phyloP scores from a whole-genome alignment of 306 rosid genomes.

The Lathyrus sativus region DNA sequence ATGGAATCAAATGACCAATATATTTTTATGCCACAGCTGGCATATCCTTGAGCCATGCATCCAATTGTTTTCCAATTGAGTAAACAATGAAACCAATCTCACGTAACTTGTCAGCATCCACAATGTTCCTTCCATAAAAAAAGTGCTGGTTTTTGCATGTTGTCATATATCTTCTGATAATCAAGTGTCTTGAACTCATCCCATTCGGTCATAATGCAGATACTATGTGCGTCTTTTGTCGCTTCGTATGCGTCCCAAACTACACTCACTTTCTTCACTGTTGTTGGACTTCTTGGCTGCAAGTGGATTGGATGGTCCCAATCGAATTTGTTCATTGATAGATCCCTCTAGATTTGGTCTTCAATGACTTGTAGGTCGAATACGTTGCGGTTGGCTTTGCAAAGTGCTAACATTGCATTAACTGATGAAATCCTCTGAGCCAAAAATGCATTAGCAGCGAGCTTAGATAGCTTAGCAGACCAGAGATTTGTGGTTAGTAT shows the following conservation, averaged over 20 bases:
- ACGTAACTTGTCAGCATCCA: slow-evolving; percentile 64
- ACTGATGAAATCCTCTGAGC: slow-evolving; percentile 99
- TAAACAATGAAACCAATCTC: slow-evolving; percentile 91
- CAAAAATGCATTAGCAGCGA: slow-evolving; percentile 98
- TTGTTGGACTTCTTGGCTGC: slow-evolving; percentile 81
- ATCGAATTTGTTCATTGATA: slow-evolving; percentile 81
- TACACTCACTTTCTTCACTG: slow-evolving; percentile 82
- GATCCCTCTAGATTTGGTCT: slow-evolving; percentile 96
- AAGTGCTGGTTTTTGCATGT: slow-evolving; percentile 94
- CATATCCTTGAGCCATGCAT: slow-evolving; percentile 94
- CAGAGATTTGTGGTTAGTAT: slow-evolving; percentile 96
- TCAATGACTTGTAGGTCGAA: slow-evolving; percentile 85
- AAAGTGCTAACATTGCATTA: slow-evolving; percentile 98
- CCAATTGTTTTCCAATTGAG: slow-evolving; percentile 94
- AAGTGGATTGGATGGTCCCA: slow-evolving; percentile 98
- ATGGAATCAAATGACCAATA: slow-evolving; percentile 39
- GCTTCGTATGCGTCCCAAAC: slow-evolving; percentile 92
- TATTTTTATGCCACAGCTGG: slow-evolving; percentile 79
- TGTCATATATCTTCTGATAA: slow-evolving; percentile 73
- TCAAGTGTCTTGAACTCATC: slow-evolving; percentile 94
- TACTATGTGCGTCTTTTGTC: slow-evolving; percentile 82
- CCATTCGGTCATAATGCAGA: slow-evolving; percentile 96
- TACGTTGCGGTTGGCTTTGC: no score
- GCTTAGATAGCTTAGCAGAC: slow-evolving; percentile 99
- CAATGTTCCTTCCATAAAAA: slow-evolving; percentile 84